Evolutionary conservation across 1,139 yeast genomes (phyloP).

Genomic region (Tardiomyces blankii): DNA sequence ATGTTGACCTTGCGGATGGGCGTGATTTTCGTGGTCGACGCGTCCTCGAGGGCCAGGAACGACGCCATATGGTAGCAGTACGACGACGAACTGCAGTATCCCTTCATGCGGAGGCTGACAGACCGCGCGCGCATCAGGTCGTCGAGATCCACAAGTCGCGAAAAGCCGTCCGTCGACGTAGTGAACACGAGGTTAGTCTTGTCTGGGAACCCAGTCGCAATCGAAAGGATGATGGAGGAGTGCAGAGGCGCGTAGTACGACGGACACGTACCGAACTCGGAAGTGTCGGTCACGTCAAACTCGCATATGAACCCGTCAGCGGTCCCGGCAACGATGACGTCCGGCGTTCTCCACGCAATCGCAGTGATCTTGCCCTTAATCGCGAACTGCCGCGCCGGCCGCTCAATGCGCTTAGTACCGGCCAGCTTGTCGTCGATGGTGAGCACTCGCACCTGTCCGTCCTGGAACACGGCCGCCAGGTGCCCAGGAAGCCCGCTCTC

Average conservation of each 20-base stretch:
- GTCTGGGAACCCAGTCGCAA: constrained; percentile 32
- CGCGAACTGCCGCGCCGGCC: background rate
- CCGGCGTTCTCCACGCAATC: constrained; percentile 43
- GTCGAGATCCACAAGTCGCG: constrained; percentile 31
- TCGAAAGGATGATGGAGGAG: constrained; percentile 38
- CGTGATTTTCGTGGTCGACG: constrained; percentile 24
- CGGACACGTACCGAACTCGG: constrained; percentile 26
- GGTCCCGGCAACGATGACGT: constrained; percentile 47
- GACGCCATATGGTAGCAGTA: constrained; percentile 30
- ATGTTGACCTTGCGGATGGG: constrained; percentile 24
- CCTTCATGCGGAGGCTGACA: constrained; percentile 24
- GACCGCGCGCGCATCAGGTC: constrained; percentile 30
- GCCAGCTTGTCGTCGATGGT: background rate
- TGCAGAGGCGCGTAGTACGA: constrained; percentile 37
- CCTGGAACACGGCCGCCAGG: constrained; percentile 46
- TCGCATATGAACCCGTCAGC: constrained; percentile 57
- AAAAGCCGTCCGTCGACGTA: constrained; percentile 36
- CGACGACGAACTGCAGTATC: constrained; percentile 20
- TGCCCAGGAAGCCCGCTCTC: background rate
- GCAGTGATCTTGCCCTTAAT: constrained; percentile 31
- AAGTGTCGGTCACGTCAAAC: constrained; percentile 31
- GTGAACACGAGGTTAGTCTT: constrained; percentile 34
- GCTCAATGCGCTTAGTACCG: background rate
- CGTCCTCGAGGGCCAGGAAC: constrained; percentile 31
- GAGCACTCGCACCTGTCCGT: constrained; percentile 49